Percentiles rank a stretch among this genome's conserved stretches.
Evolutionary conservation across 768 basidiomycete species (phyloP).

Genomic region (Suillus americanus): DNA sequence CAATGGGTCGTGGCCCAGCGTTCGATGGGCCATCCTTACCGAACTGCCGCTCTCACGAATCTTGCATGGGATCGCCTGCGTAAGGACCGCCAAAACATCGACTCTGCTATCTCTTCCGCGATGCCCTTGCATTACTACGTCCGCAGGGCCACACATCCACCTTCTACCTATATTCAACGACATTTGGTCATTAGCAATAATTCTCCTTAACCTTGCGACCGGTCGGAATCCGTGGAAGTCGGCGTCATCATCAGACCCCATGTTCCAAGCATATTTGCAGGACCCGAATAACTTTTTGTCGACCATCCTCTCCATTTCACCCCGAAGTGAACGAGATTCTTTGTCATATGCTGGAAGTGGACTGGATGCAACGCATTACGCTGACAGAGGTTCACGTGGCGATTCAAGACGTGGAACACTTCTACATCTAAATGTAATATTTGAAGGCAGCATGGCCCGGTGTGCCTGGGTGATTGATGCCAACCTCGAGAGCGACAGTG

Average conservation of each 20-base stretch:
- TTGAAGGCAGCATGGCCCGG: conserved; percentile 78
- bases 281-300: conserved; percentile 81
- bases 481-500: conserved; percentile 60
- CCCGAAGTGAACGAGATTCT: conserved; percentile 70
- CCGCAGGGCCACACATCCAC: too few relatives aligned
- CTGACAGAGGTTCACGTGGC: conserved; percentile 50
- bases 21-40: too few relatives aligned
- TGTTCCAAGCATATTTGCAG: conserved; percentile 84
- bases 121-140: too few relatives aligned
- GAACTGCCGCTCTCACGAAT: too few relatives aligned
- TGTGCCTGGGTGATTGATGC: conserved; percentile 78
- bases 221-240: conserved; percentile 97
- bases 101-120: too few relatives aligned
- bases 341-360: conserved; percentile 67
- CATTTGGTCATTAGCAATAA: conserved; percentile 95
- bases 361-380: conserved; percentile 57
- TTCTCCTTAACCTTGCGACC: conserved; percentile 92
- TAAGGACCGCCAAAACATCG: too few relatives aligned
- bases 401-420: conserved; percentile 56
- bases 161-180: conserved; percentile 87
- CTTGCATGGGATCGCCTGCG: too few relatives aligned
- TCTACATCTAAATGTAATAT: conserved; percentile 74
- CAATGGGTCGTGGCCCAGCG: too few relatives aligned
- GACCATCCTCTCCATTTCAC: conserved; percentile 78
- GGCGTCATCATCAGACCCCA: conserved; percentile 78